Evolutionary conservation across 1,284 basidiomycete species (phyloP).

Genomic region (Heterobasidion parviporum): DNA sequence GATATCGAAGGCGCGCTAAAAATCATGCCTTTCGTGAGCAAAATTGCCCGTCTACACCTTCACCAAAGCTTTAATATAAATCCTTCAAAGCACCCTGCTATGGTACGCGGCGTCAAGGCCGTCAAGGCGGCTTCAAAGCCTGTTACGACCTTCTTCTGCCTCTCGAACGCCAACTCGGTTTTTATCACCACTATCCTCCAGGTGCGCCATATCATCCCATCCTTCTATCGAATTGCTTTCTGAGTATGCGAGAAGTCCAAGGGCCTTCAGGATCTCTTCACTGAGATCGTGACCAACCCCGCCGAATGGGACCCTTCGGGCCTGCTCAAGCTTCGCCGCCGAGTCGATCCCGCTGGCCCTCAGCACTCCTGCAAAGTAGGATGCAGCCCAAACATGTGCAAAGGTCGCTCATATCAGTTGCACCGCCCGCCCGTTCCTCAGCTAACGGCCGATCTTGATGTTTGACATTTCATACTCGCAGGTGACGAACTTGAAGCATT

Average conservation of each 20-base stretch:
- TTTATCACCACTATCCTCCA: conserved; percentile 89
- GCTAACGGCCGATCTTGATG: neutral
- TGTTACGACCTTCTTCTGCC: conserved; percentile 79
- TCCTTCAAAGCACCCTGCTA: conserved; percentile 79
- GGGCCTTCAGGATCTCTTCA: conserved; percentile 67
- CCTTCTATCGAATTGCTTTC: neutral
- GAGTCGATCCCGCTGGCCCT: conserved; percentile 65
- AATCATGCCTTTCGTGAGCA: conserved; percentile 80
- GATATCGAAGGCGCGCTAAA: conserved; percentile 76
- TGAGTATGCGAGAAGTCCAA: conserved; percentile 44
- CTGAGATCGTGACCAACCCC: conserved; percentile 89
- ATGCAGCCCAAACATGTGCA: conserved; percentile 97
- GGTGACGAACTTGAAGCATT: conserved; percentile 86
- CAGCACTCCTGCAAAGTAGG: conserved; percentile 87
- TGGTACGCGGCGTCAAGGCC: conserved; percentile 79
- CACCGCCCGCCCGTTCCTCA: neutral
- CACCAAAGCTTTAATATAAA: neutral
- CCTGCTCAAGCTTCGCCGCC: conserved; percentile 70
- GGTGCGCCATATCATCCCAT: conserved; percentile 29
- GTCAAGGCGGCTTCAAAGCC: conserved; percentile 58
- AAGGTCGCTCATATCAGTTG: conserved; percentile 48
- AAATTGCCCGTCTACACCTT: neutral
- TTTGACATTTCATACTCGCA: conserved; percentile 20
- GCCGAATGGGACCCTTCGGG: conserved; percentile 75
- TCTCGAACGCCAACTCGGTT: conserved; percentile 91